A percentile compares a stretch with the other conserved stretches of the same genome.
Evolutionary conservation across 225 moss, liverwort and hornwort genomes (phyloP).

Genomic region (Physcomitrellopsis africana): DNA sequence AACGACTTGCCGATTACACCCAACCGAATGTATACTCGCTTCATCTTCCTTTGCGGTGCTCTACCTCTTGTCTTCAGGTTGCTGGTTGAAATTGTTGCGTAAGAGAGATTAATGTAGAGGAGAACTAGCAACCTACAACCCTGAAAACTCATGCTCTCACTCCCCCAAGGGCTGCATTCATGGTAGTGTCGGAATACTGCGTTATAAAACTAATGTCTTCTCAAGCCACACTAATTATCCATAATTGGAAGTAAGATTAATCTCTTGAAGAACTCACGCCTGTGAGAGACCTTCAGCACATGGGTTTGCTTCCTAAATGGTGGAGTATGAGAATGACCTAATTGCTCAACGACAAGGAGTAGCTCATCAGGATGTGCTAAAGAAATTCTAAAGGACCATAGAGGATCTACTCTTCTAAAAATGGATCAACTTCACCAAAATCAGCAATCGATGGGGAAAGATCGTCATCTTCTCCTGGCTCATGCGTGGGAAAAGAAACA

Average conservation of each 20-base stretch:
- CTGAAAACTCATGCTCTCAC: slow-evolving; percentile 17
- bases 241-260: neutral
- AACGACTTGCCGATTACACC: slow-evolving; percentile 10
- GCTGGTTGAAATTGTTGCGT: slow-evolving; percentile 2
- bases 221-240: slow-evolving; percentile 10
- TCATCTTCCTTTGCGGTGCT: neutral
- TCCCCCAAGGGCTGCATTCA: neutral
- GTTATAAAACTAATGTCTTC: slow-evolving; percentile 1
- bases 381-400: slow-evolving; percentile 1
- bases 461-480: slow-evolving; percentile 65
- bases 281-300: too few species aligned
- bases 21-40: slow-evolving; percentile 3
- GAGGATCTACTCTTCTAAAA: slow-evolving; percentile 49
- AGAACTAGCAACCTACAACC: slow-evolving; percentile 1
- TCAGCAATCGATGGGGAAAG: slow-evolving; percentile 68
- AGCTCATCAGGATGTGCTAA: slow-evolving; percentile 7
- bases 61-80: slow-evolving; percentile 15
- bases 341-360: slow-evolving; percentile 1
- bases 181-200: neutral
- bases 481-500: slow-evolving; percentile 85
- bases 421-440: slow-evolving; percentile 82
- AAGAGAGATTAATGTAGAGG: neutral
- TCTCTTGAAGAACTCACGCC: slow-evolving; percentile 8
- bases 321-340: slow-evolving; percentile 1
- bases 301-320: slow-evolving; percentile 6